Evolutionary conservation across 2,329 filamentous ascomycete species (phyloP).

Genomic region (Cladobotryum protrusum): DNA sequence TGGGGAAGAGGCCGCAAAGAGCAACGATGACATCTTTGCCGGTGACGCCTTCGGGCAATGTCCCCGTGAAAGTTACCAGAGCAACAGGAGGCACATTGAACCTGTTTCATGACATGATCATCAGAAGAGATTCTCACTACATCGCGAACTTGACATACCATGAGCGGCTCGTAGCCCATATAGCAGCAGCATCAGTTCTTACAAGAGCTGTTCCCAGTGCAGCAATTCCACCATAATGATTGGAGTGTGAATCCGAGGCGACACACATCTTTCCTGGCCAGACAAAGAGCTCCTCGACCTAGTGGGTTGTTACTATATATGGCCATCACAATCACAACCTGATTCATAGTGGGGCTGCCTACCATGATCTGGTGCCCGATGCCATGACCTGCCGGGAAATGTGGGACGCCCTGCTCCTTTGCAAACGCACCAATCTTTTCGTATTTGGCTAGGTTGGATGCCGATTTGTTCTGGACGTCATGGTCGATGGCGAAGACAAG

Average conservation of each 20-base stretch:
- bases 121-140: background rate
- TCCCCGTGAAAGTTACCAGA: conserved; percentile 69
- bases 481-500: conserved; percentile 51
- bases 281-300: conserved; percentile 55
- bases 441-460: conserved; percentile 79
- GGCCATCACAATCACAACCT: background rate
- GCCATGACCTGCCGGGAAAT: conserved; percentile 69
- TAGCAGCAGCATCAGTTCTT: conserved; percentile 76
- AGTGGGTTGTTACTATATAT: background rate
- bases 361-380: conserved; percentile 94
- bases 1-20: conserved; percentile 78
- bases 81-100: conserved; percentile 83
- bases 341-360: background rate
- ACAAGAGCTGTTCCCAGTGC: conserved; percentile 77
- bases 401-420: conserved; percentile 65
- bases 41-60: conserved; percentile 71
- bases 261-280: conserved; percentile 85
- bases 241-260: conserved; percentile 70
- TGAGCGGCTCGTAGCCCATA: conserved; percentile 76
- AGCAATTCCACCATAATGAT: conserved; percentile 77
- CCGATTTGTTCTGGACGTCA: conserved; percentile 77
- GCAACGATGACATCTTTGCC: conserved; percentile 94
- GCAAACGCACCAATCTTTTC: conserved; percentile 76
- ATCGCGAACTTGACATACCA: conserved; percentile 49
- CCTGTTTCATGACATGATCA: conserved; percentile 34